Conservation (phyloP, 176 grass and related monocot genomes). For the Oryza glaberrima region DNA sequence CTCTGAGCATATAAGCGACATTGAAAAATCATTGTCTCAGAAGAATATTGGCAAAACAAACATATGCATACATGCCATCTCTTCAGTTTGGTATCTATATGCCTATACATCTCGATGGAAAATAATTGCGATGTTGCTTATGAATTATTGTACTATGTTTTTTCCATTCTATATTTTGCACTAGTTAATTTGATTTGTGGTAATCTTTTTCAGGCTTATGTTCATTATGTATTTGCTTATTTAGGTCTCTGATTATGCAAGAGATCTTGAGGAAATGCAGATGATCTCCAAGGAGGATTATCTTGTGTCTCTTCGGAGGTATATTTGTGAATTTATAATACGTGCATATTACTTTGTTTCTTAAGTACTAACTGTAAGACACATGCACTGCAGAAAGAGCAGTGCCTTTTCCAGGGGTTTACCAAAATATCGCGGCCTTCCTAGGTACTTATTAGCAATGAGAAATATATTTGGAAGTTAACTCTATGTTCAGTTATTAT, state of each 20-base stretch:
- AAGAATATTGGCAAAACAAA: constrained; percentile 4
- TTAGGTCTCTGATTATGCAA: constrained; percentile 96
- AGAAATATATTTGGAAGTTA: constrained; percentile 27
- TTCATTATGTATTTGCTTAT: constrained; percentile 50
- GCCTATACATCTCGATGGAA: neutral
- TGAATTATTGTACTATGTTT: neutral
- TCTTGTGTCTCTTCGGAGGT: constrained; percentile 97
- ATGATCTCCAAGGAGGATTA: constrained; percentile 97
- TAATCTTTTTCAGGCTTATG: constrained; percentile 31
- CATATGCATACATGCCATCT: neutral
- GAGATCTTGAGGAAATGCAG: constrained; percentile 99
- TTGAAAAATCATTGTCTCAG: neutral
- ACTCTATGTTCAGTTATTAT: neutral
- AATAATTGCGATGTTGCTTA: neutral
- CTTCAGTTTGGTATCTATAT: constrained; percentile 22
- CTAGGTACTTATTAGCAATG: constrained; percentile 57
- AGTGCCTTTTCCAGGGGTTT: constrained; percentile 96
- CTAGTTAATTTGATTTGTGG: constrained; percentile 10
- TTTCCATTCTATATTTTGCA: constrained; percentile 25
- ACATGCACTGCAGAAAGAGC: constrained; percentile 82
- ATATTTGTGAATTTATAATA: constrained; percentile 45
- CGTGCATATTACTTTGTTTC: constrained; percentile 32
- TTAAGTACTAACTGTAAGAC: constrained; percentile 44
- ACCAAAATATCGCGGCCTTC: constrained; percentile 90
- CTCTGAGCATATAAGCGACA: neutral